A percentile compares a stretch with the other conserved stretches of the same genome.
phyloP scores from a whole-genome alignment of 1,284 basidiomycete species.

The Grifola frondosa region DNA sequence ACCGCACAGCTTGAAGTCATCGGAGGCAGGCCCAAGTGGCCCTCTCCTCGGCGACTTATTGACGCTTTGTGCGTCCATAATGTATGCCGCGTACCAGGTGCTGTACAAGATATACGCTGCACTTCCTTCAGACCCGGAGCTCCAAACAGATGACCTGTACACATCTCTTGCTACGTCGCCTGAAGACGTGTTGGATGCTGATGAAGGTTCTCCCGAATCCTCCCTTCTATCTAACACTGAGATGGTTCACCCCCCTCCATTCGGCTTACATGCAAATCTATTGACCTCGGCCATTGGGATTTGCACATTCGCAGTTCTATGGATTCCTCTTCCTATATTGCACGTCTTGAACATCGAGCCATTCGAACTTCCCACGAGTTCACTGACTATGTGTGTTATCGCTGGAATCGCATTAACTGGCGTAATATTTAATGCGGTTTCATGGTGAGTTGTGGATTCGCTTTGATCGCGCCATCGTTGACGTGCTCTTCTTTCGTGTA shows the following conservation, averaged over 20 bases:
- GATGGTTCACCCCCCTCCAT: constrained; percentile 57
- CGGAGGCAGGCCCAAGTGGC: constrained; percentile 34
- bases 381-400: constrained; percentile 47
- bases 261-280: constrained; percentile 77
- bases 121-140: constrained; percentile 53
- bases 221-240: constrained; percentile 25
- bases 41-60: constrained; percentile 77
- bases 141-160: constrained; percentile 40
- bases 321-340: constrained; percentile 71
- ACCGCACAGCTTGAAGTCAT: neutral
- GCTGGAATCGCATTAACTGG: constrained; percentile 64
- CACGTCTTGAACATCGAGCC: constrained; percentile 57
- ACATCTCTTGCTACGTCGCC: constrained; percentile 38
- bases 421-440: constrained; percentile 75
- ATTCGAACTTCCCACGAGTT: constrained; percentile 58
- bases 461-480: constrained; percentile 3
- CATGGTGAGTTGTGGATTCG: constrained; percentile 51
- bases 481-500: constrained; percentile 30
- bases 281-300: constrained; percentile 70
- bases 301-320: constrained; percentile 62
- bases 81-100: constrained; percentile 75
- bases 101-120: constrained; percentile 79
- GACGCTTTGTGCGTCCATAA: constrained; percentile 67
- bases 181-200: constrained; percentile 18
- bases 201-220: constrained; percentile 28